These are phyloP conservation scores for Seiridium unicorne DNA, from an alignment of 2,329 filamentous ascomycete species.

Conservation along the genomic window DNA sequence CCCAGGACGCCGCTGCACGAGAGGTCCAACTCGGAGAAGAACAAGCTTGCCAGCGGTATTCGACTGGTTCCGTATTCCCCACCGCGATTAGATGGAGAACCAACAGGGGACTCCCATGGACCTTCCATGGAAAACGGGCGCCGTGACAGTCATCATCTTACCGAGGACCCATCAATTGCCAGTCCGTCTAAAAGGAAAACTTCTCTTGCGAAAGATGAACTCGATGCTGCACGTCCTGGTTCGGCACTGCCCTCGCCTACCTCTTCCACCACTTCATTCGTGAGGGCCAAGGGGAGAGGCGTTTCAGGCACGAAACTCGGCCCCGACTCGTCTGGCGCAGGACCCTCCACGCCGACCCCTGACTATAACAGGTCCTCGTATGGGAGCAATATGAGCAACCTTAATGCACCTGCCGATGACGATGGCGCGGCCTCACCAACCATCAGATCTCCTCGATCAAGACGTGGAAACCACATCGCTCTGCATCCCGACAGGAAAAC, in stretches of 20 bases:
- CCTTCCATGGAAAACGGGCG: slow-evolving; percentile 13
- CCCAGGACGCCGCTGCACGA: slow-evolving; percentile 34
- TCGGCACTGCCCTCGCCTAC: slow-evolving; percentile 33
- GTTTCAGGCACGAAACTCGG: slow-evolving; percentile 47
- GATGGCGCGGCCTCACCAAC: slow-evolving; percentile 19
- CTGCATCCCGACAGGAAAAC: slow-evolving; percentile 55
- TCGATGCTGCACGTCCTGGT: slow-evolving; percentile 22
- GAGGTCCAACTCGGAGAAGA: slow-evolving; percentile 40
- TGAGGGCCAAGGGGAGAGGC: slow-evolving; percentile 30
- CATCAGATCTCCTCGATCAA: slow-evolving; percentile 31
- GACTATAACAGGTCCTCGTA: slow-evolving; percentile 34
- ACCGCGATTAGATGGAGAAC: slow-evolving; percentile 25
- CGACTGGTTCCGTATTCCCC: slow-evolving; percentile 50
- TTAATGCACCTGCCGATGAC: slow-evolving; percentile 32
- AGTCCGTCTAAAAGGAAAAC: slow-evolving; percentile 19
- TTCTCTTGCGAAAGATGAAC: slow-evolving; percentile 21
- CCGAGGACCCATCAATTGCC: slow-evolving; percentile 14
- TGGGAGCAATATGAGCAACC: slow-evolving; percentile 34
- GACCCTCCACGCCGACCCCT: slow-evolving; percentile 34
- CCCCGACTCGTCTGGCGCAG: slow-evolving; percentile 29
- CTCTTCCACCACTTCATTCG: slow-evolving; percentile 33
- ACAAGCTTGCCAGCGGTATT: slow-evolving; percentile 34
- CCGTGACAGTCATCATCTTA: slow-evolving; percentile 13
- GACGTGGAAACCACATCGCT: slow-evolving; percentile 44
- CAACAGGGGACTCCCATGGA: slow-evolving; percentile 17